A percentile compares a stretch with the other conserved stretches of the same genome.
phyloP scores from a whole-genome alignment of 768 basidiomycete species.

The Fibroporia radiculosa region DNA sequence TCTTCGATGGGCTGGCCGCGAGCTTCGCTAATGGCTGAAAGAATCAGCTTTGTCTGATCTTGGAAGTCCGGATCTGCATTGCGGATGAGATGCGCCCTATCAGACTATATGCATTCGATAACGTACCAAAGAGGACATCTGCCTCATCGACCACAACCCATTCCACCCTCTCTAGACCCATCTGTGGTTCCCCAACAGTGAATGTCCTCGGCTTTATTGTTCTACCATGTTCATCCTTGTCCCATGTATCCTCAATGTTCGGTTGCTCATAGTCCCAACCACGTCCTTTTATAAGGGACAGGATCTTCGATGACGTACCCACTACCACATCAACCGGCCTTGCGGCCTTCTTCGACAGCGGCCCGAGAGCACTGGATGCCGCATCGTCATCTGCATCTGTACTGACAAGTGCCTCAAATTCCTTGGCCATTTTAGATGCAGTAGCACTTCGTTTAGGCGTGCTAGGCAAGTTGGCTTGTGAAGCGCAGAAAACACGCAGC shows the following conservation, averaged over 20 bases:
- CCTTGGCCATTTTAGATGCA: constrained; percentile 42
- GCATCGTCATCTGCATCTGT: constrained; percentile 7
- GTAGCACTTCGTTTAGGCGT: constrained; percentile 24
- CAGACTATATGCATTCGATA: neutral
- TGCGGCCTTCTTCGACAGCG: constrained; percentile 11
- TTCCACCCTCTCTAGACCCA: constrained; percentile 64
- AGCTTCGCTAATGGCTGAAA: constrained; percentile 63
- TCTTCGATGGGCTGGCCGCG: constrained; percentile 34
- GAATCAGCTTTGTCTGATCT: constrained; percentile 58
- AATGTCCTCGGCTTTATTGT: constrained; percentile 22
- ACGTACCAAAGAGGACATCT: constrained; percentile 78
- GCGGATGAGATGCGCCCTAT: neutral
- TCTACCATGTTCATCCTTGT: constrained; percentile 23
- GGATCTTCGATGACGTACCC: constrained; percentile 55
- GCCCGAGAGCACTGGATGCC: constrained; percentile 19
- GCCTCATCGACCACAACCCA: constrained; percentile 93
- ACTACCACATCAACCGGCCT: constrained; percentile 49
- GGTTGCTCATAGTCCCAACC: constrained; percentile 40
- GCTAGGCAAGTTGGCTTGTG: constrained; percentile 43
- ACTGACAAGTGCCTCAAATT: constrained; percentile 25
- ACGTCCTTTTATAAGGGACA: constrained; percentile 50
- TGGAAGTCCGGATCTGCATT: constrained; percentile 73
- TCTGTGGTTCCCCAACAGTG: constrained; percentile 42
- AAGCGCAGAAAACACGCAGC: constrained; percentile 67
- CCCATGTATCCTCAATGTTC: constrained; percentile 19